Percentiles rank a stretch among this genome's conserved stretches.
Conservation (phyloP, 2,329 filamentous ascomycete genomes). For the Sporothrix dimorphospora region DNA sequence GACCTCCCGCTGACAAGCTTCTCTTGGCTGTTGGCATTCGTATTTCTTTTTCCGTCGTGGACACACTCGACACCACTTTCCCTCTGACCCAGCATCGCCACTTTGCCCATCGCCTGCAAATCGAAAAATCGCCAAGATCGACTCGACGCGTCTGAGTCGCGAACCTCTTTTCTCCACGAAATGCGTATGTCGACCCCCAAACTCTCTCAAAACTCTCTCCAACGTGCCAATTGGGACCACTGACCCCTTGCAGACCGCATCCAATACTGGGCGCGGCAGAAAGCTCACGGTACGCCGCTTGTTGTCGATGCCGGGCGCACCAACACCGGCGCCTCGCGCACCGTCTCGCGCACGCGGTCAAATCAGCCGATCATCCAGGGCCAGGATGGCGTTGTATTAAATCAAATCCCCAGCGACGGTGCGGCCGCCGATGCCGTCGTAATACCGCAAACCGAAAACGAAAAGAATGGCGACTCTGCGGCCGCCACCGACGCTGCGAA, state of each 20-base stretch:
- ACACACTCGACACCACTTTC: background rate
- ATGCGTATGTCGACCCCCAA: slow-evolving; percentile 17
- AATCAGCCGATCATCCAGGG: background rate
- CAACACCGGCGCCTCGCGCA: background rate
- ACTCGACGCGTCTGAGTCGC: slow-evolving; percentile 24
- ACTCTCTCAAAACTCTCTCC: background rate
- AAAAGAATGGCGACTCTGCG: slow-evolving; percentile 18
- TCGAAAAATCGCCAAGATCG: slow-evolving; percentile 14
- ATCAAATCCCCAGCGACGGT: background rate
- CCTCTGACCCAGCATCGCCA: background rate
- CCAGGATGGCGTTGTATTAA: background rate
- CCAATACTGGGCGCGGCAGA: slow-evolving; percentile 39
- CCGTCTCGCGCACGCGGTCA: background rate
- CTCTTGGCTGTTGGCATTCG: slow-evolving; percentile 20
- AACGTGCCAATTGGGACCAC: background rate
- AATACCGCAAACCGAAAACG: slow-evolving; percentile 15
- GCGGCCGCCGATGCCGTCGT: background rate
- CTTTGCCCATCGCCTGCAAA: background rate
- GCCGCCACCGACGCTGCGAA: slow-evolving; percentile 19
- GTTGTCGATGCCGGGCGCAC: slow-evolving; percentile 20
- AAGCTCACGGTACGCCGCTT: slow-evolving; percentile 38
- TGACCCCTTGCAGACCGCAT: slow-evolving; percentile 37
- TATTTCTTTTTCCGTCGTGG: background rate
- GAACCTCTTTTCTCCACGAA: slow-evolving; percentile 5
- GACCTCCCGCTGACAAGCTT: slow-evolving; percentile 19